Evolutionary conservation across 2,329 filamentous ascomycete species (phyloP), one percentile per base, ranked within the genome.

Genomic region (Aspergillus texensis): DNA sequence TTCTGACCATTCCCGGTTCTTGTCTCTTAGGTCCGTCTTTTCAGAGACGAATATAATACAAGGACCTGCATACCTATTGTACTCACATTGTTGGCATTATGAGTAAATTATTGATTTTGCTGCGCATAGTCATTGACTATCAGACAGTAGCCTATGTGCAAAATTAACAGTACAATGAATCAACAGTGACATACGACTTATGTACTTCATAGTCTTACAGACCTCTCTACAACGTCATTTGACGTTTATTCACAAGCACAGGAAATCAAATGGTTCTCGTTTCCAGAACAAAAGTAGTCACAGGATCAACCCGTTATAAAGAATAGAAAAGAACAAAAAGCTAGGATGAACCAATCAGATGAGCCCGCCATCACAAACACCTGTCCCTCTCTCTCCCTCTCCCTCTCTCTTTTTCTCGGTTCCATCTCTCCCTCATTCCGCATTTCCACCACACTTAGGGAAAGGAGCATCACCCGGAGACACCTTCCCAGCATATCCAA

Each of bases 401-500:
- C 5, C 26, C 26, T 28, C 1, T 28, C 26, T 28, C 26, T 28
- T 6, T 28, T 1, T 9, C 11, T 48, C 34, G 12, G 6, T n/a
- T n/a, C 16, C 2, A 2, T n/a, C 16, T n/a, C 6, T n/a, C 19
- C 46, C 21, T 24, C 3, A 28, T 28, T 50, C 5, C 6, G 28
- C 45, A 36, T 59, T 52, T n/a, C 43, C 30, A 28, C 57, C 57
- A 52, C 57, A 59, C 14, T 52, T 52, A 2, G 57, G 57, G 24
- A 59, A 59, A 21, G 57, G n/a, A 5, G 28, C 26, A 9, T 52
- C 57, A 19, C 45, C 45, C 9, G 45, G 43, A 1, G 32, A 14
- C 10, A 52, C 57, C 11, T 48, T 48, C 14, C 30, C 28, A 36
- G 6, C 57, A 36, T 59, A 59, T 12, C 21, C 57, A 21, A 59